Percentiles rank a stretch among this genome's conserved stretches.
Conservation (phyloP, 2,329 filamentous ascomycete genomes). For the Hymenotorrendiella dingleyae region DNA sequence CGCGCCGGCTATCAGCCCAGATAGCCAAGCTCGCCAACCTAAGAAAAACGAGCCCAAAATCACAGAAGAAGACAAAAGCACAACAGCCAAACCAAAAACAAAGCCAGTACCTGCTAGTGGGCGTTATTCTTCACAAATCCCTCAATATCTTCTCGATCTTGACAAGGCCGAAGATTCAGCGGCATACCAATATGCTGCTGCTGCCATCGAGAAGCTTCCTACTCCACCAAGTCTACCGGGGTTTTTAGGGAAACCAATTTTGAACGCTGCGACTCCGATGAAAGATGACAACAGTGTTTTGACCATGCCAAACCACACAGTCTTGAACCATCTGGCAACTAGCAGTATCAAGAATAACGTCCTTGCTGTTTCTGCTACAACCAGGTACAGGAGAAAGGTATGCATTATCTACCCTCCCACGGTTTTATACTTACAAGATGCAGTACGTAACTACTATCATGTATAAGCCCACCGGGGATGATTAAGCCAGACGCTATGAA, state of each 20-base stretch:
- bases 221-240: slow-evolving; percentile 80
- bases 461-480: slow-evolving; percentile 74
- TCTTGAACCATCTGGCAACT: slow-evolving; percentile 91
- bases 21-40: slow-evolving; percentile 14
- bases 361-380: slow-evolving; percentile 90
- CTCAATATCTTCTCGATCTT: slow-evolving; percentile 78
- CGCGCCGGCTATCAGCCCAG: slow-evolving; percentile 11
- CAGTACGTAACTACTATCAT: slow-evolving; percentile 97
- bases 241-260: slow-evolving; percentile 88
- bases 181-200: slow-evolving; percentile 66
- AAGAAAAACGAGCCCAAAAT: slow-evolving; percentile 22
- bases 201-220: slow-evolving; percentile 72
- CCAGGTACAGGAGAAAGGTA: slow-evolving; percentile 94
- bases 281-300: slow-evolving; percentile 98
- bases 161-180: slow-evolving; percentile 77
- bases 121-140: slow-evolving; percentile 68
- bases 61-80: slow-evolving; percentile 32
- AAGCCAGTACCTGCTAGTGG: slow-evolving; percentile 51
- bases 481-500: no score
- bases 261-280: slow-evolving; percentile 85
- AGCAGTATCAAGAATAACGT: slow-evolving; percentile 98
- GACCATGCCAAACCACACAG: slow-evolving; percentile 94
- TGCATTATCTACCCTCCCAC: slow-evolving; percentile 19
- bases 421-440: slow-evolving; percentile 3
- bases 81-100: slow-evolving; percentile 38